Percentiles rank a stretch among this genome's conserved stretches.
These are phyloP conservation scores for Xylaria sp. DNA, from an alignment of 2,329 filamentous ascomycete genomes.

Conservation along the genomic window DNA sequence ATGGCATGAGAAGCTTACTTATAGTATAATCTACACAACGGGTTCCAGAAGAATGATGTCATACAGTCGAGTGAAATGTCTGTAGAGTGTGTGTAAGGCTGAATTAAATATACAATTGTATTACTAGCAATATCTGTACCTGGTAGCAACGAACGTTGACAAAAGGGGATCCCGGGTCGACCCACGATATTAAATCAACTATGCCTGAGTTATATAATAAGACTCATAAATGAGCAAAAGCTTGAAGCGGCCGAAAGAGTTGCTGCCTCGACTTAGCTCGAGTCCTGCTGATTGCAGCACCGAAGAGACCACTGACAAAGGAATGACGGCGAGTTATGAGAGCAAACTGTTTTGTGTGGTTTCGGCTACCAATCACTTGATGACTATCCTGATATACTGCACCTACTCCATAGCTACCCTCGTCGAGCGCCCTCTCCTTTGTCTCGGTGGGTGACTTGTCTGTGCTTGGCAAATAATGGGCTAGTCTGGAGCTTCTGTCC, in stretches of 20 bases:
- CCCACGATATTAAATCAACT: background rate
- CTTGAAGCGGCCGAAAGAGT: background rate
- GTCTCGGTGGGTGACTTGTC: background rate
- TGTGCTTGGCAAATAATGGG: background rate
- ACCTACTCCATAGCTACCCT: constrained; percentile 3
- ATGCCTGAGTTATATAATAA: background rate
- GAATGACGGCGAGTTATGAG: constrained; percentile 3
- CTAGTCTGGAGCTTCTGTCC: background rate
- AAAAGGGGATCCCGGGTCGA: background rate
- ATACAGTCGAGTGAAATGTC: background rate
- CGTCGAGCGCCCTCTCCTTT: constrained; percentile 1
- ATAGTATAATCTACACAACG: background rate
- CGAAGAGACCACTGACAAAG: background rate
- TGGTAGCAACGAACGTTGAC: background rate
- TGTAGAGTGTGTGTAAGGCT: too few species aligned
- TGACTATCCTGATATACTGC: background rate
- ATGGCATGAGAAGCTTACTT: background rate
- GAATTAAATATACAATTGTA: too few species aligned
- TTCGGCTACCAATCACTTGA: background rate
- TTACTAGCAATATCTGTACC: too few species aligned
- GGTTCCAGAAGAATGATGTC: too few species aligned
- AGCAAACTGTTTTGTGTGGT: background rate
- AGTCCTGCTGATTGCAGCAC: background rate
- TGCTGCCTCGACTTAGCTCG: background rate
- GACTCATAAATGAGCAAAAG: background rate